Evolutionary conservation across 176 grass and related monocot genomes (phyloP), one percentile per base, ranked within the genome.

Genomic region (Coix lacrymajobi): DNA sequence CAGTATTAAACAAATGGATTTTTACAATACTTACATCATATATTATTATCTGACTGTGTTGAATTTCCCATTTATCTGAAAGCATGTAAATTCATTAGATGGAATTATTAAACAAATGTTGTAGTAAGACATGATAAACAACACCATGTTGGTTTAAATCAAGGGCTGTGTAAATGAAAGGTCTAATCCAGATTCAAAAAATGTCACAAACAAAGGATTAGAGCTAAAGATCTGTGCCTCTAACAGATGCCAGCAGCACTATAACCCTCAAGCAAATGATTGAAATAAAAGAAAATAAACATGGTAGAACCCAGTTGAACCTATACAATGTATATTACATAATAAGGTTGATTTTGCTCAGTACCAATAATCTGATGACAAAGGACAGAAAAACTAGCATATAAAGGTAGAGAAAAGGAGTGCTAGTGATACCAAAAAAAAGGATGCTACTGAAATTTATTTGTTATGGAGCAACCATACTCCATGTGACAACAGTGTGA

Each of bases 11-110:
- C 45, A 36, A 75, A 44, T 22, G 58, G 3, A 52, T 51, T 63
- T 84, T 49, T 66, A 70, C 25, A 62, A 20, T 39, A 91, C 96
- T 92, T 90, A 98, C 96, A 85, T 92, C 95, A 64, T 98, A 95
- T 88, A 98, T 71, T 77, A 90, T 40, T 82, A 51, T 77, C 82
- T 98, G 96, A 48, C 85, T 86, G 75, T 80, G 34, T 69, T 90
- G 83, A 98, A 98, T 85, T 98, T 98, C 19, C 96, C 96, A 79
- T 98, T 98, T 69, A 98, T 90, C 96, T 98, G 75, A 62, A 82
- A 83, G 86, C 13, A 85, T 56, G 78, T 54, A 49, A 78, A 38
- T 7, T 25, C 14, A 65, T 61, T 62, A 86, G 22, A 84, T 76
- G 46, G 36, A 11, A 83, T 46, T 38, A 73, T 10, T 30, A 44